Conservation (phyloP, 192 early-diverging fungal species). For the Phycomyces blakesleeanus region DNA sequence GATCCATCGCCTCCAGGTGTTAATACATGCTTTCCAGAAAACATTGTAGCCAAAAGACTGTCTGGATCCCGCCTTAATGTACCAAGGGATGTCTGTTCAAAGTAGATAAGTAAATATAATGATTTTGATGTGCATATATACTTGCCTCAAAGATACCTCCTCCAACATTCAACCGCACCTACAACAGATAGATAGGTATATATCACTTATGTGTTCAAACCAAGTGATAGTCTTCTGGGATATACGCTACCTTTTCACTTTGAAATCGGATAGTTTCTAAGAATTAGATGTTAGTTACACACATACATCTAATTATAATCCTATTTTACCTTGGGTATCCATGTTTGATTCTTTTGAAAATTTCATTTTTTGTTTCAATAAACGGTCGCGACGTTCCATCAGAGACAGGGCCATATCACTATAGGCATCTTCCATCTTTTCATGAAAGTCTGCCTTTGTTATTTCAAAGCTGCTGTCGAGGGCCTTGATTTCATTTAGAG, state of each 20-base stretch:
- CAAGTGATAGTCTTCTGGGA: too few species aligned
- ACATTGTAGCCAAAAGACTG: slow-evolving; percentile 31
- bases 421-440: slow-evolving; percentile 15
- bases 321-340: slow-evolving; percentile 11
- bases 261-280: slow-evolving; percentile 5
- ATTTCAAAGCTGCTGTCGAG: slow-evolving; percentile 14
- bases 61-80: slow-evolving; percentile 17
- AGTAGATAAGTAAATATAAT: too few species aligned
- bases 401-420: slow-evolving; percentile 4
- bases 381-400: neutral
- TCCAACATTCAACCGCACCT: slow-evolving; percentile 23
- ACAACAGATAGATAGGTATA: too few species aligned
- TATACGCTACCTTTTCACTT: slow-evolving; percentile 13
- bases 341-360: neutral
- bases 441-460: slow-evolving; percentile 7
- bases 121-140: neutral
- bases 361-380: slow-evolving; percentile 6
- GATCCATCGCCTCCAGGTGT: slow-evolving; percentile 21
- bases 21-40: slow-evolving; percentile 23
- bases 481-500: slow-evolving; percentile 11
- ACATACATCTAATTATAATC: too few species aligned
- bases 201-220: too few species aligned
- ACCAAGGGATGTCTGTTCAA: slow-evolving; percentile 16
- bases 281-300: too few species aligned
- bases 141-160: slow-evolving; percentile 25